Percentiles rank a stretch among this genome's conserved stretches.
phyloP scores from a whole-genome alignment of 257 asterid species.

The Solanum neorickii region DNA sequence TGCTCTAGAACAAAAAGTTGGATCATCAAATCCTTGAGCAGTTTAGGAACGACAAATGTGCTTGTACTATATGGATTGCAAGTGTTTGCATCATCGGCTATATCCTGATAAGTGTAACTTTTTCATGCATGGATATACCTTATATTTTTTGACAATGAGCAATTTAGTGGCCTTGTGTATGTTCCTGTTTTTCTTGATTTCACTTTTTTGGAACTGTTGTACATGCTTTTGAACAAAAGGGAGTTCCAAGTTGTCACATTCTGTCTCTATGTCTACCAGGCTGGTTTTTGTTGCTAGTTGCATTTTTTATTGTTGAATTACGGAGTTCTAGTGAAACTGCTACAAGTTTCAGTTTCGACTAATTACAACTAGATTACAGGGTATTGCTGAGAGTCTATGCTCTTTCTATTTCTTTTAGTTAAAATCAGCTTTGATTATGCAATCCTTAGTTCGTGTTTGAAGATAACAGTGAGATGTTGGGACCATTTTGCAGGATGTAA shows the following conservation, averaged over 20 bases:
- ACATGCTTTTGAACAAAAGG: not conserved
- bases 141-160: not conserved
- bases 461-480: slow-evolving; percentile 1
- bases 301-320: not conserved
- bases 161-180: not conserved
- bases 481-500: slow-evolving; percentile 62
- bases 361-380: not conserved
- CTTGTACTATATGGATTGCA: not conserved
- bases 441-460: not conserved
- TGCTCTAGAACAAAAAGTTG: not conserved
- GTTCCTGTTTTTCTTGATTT: not conserved
- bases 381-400: not conserved
- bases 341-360: not conserved
- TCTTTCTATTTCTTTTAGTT: not conserved
- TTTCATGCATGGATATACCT: not conserved
- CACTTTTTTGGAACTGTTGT: not conserved
- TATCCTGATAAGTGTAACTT: not conserved
- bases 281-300: not conserved
- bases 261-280: not conserved
- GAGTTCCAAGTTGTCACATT: not conserved
- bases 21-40: not conserved
- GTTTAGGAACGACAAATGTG: not conserved
- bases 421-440: not conserved
- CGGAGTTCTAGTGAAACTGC: not conserved
- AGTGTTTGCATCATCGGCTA: not conserved